Evolutionary conservation across 2,329 filamentous ascomycete genomes (phyloP).

Genomic region (Colletotrichum sp.): DNA sequence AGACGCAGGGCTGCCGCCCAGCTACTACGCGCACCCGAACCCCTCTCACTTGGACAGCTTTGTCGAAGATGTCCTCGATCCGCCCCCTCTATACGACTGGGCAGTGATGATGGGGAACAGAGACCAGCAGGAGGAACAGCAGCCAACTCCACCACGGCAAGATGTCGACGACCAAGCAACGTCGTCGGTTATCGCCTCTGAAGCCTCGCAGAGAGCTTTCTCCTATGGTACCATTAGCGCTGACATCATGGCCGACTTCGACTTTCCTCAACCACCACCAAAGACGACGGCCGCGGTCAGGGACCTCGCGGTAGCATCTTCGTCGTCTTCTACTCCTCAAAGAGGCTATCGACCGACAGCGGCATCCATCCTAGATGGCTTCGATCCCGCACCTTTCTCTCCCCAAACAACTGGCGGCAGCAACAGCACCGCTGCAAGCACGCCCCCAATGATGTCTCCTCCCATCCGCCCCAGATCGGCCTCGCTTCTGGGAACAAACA

Average conservation of each 20-base stretch:
- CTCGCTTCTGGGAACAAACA: constrained; percentile 18
- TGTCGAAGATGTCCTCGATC: constrained; percentile 32
- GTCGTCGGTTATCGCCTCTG: neutral
- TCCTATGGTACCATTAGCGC: constrained; percentile 17
- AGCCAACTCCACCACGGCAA: neutral
- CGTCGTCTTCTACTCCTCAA: neutral
- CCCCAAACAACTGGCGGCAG: neutral
- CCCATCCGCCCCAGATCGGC: constrained; percentile 1
- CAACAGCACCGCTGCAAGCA: constrained; percentile 10
- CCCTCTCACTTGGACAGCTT: constrained; percentile 35
- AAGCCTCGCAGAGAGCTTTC: neutral
- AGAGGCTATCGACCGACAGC: constrained; percentile 13
- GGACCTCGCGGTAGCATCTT: neutral
- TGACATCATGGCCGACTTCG: constrained; percentile 18
- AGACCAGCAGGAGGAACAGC: neutral
- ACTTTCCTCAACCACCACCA: neutral
- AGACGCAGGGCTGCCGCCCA: constrained; percentile 5
- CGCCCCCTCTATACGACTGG: constrained; percentile 33
- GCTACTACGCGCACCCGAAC: constrained; percentile 33
- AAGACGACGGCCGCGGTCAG: neutral
- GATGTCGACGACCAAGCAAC: neutral
- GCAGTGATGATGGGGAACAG: constrained; percentile 23
- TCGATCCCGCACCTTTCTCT: constrained; percentile 8
- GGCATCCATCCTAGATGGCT: constrained; percentile 20
- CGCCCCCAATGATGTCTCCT: constrained; percentile 22